Evolutionary conservation across 73 alveolate genomes (phyloP).

Genomic region (Vitrella brassicaformis): DNA sequence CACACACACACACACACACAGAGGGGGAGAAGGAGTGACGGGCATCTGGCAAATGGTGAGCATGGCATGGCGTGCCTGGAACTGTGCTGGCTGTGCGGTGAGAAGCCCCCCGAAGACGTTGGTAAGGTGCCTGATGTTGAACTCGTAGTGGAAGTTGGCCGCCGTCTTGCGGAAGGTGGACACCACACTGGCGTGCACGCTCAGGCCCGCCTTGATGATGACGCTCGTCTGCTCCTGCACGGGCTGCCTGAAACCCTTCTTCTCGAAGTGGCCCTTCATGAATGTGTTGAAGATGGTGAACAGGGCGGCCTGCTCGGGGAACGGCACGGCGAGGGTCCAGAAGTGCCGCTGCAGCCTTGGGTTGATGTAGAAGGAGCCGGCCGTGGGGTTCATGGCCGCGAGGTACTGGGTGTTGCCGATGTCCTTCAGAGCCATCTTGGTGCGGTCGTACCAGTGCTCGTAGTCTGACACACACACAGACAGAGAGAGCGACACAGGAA

Average conservation of each 20-base stretch:
- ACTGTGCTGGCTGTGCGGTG: slow-evolving; percentile 78
- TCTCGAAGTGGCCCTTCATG: slow-evolving; percentile 74
- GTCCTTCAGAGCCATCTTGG: slow-evolving; percentile 90
- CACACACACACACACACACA: neutral
- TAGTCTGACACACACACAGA: slow-evolving; percentile 83
- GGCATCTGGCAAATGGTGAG: neutral
- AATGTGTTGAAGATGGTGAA: slow-evolving; percentile 94
- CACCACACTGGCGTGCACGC: slow-evolving; percentile 89
- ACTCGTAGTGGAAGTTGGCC: slow-evolving; percentile 99
- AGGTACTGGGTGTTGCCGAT: slow-evolving; percentile 91
- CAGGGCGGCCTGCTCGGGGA: slow-evolving; percentile 76
- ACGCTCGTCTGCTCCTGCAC: slow-evolving; percentile 47
- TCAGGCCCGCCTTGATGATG: slow-evolving; percentile 91
- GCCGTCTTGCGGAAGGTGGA: slow-evolving; percentile 95
- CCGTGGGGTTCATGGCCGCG: slow-evolving; percentile 99
- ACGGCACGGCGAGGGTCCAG: slow-evolving; percentile 91
- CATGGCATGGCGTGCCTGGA: slow-evolving; percentile 41
- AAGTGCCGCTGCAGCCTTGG: slow-evolving; percentile 98
- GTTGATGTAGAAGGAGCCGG: slow-evolving; percentile 68
- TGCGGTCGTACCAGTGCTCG: slow-evolving; percentile 87
- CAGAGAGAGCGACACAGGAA: too few species aligned
- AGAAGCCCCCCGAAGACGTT: slow-evolving; percentile 97
- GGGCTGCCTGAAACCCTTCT: slow-evolving; percentile 77
- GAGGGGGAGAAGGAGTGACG: neutral
- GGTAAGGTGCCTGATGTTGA: slow-evolving; percentile 93